Conservation (phyloP, 2,329 filamentous ascomycete species). For the Purpureocillium takamizusanense region DNA sequence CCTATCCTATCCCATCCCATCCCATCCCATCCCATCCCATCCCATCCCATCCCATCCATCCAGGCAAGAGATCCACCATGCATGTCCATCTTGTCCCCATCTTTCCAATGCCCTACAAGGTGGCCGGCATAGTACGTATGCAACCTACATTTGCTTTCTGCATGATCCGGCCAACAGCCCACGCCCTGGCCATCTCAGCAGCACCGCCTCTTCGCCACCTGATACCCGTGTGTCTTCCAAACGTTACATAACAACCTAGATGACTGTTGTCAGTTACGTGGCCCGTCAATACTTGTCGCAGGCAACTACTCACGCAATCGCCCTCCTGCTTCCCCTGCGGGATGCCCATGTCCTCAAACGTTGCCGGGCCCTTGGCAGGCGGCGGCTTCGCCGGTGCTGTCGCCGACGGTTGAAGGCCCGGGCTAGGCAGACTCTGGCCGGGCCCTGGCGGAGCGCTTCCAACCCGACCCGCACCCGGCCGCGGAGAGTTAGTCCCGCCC, state of each 20-base stretch:
- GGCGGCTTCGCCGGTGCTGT: conserved; percentile 27
- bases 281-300: not conserved
- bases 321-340: conserved; percentile 73
- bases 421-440: conserved; percentile 9
- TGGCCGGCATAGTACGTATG: too few species aligned
- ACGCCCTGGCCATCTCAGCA: too few species aligned
- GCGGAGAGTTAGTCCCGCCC: conserved; percentile 8
- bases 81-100: too few species aligned
- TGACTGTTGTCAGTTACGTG: not conserved
- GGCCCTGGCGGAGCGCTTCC: conserved; percentile 28
- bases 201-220: too few species aligned
- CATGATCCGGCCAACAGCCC: too few species aligned
- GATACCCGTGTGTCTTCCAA: too few species aligned
- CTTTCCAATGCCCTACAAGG: too few species aligned
- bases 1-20: too few species aligned
- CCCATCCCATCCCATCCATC: too few species aligned
- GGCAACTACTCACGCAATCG: conserved; percentile 66
- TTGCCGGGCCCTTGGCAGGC: conserved; percentile 72
- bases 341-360: conserved; percentile 98
- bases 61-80: too few species aligned
- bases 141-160: too few species aligned
- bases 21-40: too few species aligned
- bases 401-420: conserved; percentile 19
- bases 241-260: conserved; percentile 17
- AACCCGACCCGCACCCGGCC: conserved; percentile 19